Evolutionary conservation across 345 rosid genomes (phyloP), one percentile per base, ranked within the genome.

Genomic region (Salix caprea): DNA sequence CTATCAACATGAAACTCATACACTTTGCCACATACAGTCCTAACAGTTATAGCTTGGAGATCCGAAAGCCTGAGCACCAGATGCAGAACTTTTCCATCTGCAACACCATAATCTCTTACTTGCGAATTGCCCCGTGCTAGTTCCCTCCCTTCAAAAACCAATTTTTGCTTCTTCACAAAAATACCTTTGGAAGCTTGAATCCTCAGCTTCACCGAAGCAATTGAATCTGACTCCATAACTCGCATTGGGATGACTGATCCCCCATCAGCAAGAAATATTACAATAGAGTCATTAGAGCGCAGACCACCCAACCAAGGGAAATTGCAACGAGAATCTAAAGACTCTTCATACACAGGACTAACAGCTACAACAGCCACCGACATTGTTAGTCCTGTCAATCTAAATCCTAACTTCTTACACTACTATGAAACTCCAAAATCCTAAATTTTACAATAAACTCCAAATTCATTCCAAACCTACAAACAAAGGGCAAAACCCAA

Each of bases 181-280:
- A 89, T 81, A 0, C 96, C 96, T 79, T 85, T 86, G 72, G 78
- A 84, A 77, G 82, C 81, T 85, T 90, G 94, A 82, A 94, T 91
- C 82, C 93, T 88, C 78, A 91, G 83, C 85, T 91, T 94, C 84
- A 94, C 89, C 32, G 88, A 90, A 6, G 93, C 92, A 83, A 94
- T 84, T 9, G 90, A 89, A 78, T 89, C 96, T 1, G 89, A 91
- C 84, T 88, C 90, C 93, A 87, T 81, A 28, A 92, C 78, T 69
- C 65, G 78, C 87, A 89, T 86, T 1, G 93, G 92, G 73, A 83
- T 84, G 82, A 91, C 28, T 75, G 96, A 88, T 32, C 90, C 91
- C 74, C 80, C 87, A 76, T 84, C 82, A 73, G 89, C 83, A 69
- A 92, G 86, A 81, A 86, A 92, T 65, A 91, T 79, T 70, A 88